Conservation (phyloP, 179 eudicot genomes). For the Silene vulgaris region DNA sequence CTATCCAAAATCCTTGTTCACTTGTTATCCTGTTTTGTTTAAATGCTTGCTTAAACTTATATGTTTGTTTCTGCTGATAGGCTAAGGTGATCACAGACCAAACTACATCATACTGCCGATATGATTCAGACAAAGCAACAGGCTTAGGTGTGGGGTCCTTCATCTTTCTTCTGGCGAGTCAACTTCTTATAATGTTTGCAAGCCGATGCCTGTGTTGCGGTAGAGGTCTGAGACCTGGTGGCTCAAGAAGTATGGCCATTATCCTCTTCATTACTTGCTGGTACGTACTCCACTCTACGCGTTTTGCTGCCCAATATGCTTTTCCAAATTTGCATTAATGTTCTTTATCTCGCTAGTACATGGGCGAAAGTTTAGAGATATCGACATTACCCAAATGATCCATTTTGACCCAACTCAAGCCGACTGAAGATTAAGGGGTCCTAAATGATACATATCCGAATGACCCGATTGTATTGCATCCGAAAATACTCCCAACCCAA, state of each 20-base stretch:
- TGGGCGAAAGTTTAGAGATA: background rate
- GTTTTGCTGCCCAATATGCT: background rate
- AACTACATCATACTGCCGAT: conserved; percentile 42
- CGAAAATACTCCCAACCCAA: background rate
- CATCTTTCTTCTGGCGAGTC: conserved; percentile 62
- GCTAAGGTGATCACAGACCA: conserved; percentile 29
- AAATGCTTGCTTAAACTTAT: background rate
- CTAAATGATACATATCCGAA: too few relatives aligned
- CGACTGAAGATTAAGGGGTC: background rate
- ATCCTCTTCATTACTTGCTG: conserved; percentile 74
- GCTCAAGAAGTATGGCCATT: conserved; percentile 65
- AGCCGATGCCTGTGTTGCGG: conserved; percentile 92
- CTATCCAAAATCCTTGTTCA: too few relatives aligned
- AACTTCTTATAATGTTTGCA: conserved; percentile 66
- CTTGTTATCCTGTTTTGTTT: background rate
- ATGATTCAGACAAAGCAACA: conserved; percentile 66
- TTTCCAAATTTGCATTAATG: background rate
- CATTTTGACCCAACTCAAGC: background rate
- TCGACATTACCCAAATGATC: background rate
- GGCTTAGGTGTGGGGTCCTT: conserved; percentile 71
- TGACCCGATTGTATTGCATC: background rate
- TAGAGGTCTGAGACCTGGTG: conserved; percentile 72
- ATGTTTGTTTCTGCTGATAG: conserved; percentile 32
- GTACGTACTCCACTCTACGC: conserved; percentile 31
- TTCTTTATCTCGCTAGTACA: background rate